Evolutionary conservation across 495 filamentous ascomycete species (phyloP).

Genomic region (Xylaria grammica): DNA sequence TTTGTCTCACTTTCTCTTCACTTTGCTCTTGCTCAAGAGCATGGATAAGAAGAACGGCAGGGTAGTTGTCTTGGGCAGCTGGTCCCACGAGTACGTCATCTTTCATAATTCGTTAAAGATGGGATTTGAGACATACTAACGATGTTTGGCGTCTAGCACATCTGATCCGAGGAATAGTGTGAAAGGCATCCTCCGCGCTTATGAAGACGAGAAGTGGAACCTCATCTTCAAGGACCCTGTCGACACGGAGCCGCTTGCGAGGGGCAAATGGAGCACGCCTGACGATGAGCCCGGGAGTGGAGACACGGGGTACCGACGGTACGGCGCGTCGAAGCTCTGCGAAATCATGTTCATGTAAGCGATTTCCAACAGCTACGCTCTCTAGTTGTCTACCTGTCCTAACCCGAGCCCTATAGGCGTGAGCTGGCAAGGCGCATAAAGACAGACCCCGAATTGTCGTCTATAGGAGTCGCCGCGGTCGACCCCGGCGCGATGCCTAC

Average conservation of each 20-base stretch:
- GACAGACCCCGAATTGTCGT: constrained; percentile 37
- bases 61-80: constrained; percentile 50
- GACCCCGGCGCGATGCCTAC: constrained; percentile 46
- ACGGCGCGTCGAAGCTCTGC: constrained; percentile 46
- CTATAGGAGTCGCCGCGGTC: constrained; percentile 37
- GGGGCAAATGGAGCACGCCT: constrained; percentile 39
- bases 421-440: constrained; percentile 42
- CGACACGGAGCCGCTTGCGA: constrained; percentile 38
- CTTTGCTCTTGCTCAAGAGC: constrained; percentile 49
- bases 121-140: neutral
- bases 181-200: constrained; percentile 20
- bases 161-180: constrained; percentile 31
- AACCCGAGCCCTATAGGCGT: constrained; percentile 31
- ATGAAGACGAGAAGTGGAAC: constrained; percentile 33
- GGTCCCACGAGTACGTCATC: constrained; percentile 45
- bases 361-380: too few relatives aligned
- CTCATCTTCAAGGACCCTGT: constrained; percentile 36
- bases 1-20: constrained; percentile 50
- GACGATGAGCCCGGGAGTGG: constrained; percentile 27
- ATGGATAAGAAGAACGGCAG: constrained; percentile 50
- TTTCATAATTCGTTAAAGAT: neutral
- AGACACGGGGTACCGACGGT: constrained; percentile 40
- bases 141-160: constrained; percentile 24
- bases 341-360: constrained; percentile 47
- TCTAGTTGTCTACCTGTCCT: neutral